Evolutionary conservation across 176 grass and related monocot species (phyloP), one percentile per base, ranked within the genome.

Genomic region (Carex littledalei): DNA sequence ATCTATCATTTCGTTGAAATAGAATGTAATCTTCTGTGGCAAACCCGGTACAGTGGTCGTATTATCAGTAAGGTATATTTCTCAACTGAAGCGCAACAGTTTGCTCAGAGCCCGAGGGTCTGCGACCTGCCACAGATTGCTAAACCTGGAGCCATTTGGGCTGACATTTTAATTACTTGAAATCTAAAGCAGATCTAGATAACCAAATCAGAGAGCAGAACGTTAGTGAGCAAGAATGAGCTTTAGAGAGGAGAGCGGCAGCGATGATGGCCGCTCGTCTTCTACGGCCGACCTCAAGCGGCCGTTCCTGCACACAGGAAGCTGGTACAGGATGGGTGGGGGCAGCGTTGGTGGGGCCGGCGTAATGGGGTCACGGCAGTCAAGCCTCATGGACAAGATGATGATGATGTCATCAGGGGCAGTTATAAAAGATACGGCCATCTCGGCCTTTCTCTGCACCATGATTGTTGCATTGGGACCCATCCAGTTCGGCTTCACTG

Each of bases 401-500:
- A 81, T 34, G 88, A 83, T n/a, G 65, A 85, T 53, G 26, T 98
- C 95, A 14, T 95, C 96, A 41, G 88, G 84, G 84, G 61, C 84
- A 35, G 75, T 88, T 50, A 82, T 95, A 18, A 86, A 90, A 10
- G 93, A 95, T 50, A 90, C 89, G 29, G 87, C 94, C 81, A 82
- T 98, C 88, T 98, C 96, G 26, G 96, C 90, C 18, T 90, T 95
- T 82, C 93, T 98, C 81, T 98, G 96, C 87, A 98, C 96, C 34
- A 87, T 98, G 85, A 94, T 98, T 84, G 93, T 95, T 64, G 93
- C 93, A 8, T 89, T 95, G 45, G 96, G 96, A 0, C 96, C 93
- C 54, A 95, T 98, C 89, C 96, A 98, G 83, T 98, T 95, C 83
- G 96, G 96, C 49, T 98, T 98, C 89, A 95, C 93, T 24, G 87